phyloP scores from a whole-genome alignment of 2,329 filamentous ascomycete genomes.

The Penicillium sp. region DNA sequence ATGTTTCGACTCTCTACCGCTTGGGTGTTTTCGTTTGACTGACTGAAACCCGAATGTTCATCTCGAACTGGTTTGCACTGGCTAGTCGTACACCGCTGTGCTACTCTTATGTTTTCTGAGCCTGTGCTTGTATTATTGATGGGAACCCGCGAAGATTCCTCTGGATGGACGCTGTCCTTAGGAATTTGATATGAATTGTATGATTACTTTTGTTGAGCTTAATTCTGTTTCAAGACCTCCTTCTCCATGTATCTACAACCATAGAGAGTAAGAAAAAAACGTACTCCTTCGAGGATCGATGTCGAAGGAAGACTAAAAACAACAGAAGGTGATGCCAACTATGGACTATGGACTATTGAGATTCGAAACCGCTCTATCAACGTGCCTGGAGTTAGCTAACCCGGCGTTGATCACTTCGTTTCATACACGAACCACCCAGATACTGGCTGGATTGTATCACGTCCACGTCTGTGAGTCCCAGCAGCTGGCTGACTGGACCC shows the following conservation, averaged over 20 bases:
- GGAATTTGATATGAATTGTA: constrained; percentile 33
- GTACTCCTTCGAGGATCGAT: no score
- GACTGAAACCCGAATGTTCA: constrained; percentile 14
- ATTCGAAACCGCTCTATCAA: no score
- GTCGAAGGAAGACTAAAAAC: no score
- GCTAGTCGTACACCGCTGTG: constrained; percentile 24
- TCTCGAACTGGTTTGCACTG: constrained; percentile 22
- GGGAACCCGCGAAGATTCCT: constrained; percentile 19
- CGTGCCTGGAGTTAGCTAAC: no score
- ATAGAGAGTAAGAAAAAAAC: no score
- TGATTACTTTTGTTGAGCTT: constrained; percentile 24
- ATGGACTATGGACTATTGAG: no score
- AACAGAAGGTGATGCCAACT: no score
- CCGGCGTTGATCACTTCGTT: background rate
- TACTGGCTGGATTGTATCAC: background rate
- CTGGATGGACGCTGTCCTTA: constrained; percentile 20
- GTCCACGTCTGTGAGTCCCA: background rate
- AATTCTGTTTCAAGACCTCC: background rate
- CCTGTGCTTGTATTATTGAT: constrained; percentile 25
- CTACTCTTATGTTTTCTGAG: constrained; percentile 7
- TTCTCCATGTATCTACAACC: no score
- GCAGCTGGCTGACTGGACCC: no score
- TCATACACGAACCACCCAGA: background rate
- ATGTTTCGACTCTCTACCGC: constrained; percentile 4
- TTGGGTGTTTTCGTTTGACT: constrained; percentile 19